A percentile compares a stretch with the other conserved stretches of the same genome.
Evolutionary conservation across 1,139 yeast genomes (phyloP).

Genomic region (Zygotorulaspora mrakii): DNA sequence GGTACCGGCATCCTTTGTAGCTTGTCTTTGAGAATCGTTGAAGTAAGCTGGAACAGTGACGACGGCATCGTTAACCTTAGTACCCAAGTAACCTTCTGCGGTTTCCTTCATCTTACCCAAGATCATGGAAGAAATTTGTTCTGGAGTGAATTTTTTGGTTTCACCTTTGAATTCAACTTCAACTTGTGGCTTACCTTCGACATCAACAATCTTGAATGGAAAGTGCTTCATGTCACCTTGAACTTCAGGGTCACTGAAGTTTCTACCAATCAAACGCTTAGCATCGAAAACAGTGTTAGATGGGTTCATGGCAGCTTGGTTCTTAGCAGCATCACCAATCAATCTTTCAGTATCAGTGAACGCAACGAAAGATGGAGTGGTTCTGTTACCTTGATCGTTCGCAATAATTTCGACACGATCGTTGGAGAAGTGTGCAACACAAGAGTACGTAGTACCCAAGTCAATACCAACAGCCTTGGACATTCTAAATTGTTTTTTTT

Average conservation of each 20-base stretch:
- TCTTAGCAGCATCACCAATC: constrained; percentile 99
- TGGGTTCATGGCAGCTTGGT: constrained; percentile 99
- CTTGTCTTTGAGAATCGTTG: constrained; percentile 98
- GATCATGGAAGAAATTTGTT: constrained; percentile 95
- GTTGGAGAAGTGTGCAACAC: constrained; percentile 92
- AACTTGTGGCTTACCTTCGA: constrained; percentile 84
- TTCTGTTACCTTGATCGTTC: constrained; percentile 99
- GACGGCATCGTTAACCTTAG: constrained; percentile 90
- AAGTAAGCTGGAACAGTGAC: constrained; percentile 97
- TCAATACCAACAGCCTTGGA: constrained; percentile 39
- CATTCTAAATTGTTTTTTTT: constrained; percentile 19
- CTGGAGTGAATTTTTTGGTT: constrained; percentile 92
- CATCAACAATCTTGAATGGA: constrained; percentile 93
- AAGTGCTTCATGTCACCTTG: constrained; percentile 95
- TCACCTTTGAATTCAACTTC: constrained; percentile 95
- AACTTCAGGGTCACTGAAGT: constrained; percentile 83
- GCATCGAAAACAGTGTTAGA: constrained; percentile 96
- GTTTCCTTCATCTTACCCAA: constrained; percentile 97
- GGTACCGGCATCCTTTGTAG: constrained; percentile 98
- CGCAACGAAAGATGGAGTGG: constrained; percentile 97
- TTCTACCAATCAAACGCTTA: constrained; percentile 97
- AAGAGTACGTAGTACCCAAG: constrained; percentile 92
- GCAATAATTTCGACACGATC: constrained; percentile 93
- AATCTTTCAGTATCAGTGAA: constrained; percentile 97
- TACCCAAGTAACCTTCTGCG: constrained; percentile 93